Evolutionary conservation across 2,329 filamentous ascomycete genomes (phyloP), one percentile per base, ranked within the genome.

Genomic region (Erysiphe neolycopersici): DNA sequence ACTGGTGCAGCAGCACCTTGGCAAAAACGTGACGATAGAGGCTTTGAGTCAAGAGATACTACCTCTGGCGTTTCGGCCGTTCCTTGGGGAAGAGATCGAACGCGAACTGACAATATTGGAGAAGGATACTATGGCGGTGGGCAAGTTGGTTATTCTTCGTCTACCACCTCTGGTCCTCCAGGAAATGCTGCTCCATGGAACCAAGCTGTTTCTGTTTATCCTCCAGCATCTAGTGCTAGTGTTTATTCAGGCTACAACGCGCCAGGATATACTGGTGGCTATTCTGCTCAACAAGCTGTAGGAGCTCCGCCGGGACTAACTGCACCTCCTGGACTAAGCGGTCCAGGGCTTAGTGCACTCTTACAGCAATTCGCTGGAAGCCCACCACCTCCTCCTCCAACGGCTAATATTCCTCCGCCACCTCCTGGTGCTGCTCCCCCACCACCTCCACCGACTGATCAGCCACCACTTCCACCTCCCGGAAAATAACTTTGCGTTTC

Each of bases 1-100:
- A 84, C 79, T 29, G 82, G 81, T 46, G 82, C 77, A 46, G 71
- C 81, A 57, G 84, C 84, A 51, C 84, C 84, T 8, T 93, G 85
- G 72, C 50, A 63, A 62, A 58, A 66, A 68, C 45, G 58, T 30
- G 60, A 61, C 38, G 58, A 60, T 29, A 58, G 60, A 42, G 61
- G 60, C 40, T 61, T 61, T 46, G 59, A 59, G 41, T 51, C 50
- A 35, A 54, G 55, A 42, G 56, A 57, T 44, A 42, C 49, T 17
- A 51, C 48, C 38, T 50, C 55, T 36, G 60, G 63, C 38, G 63
- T 64, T 30, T 43, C 42, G 41, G 59, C 68, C 39, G 69, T 71
- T 47, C 71, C 72, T n/a, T 76, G 71, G 71, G 65, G 66, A 38
- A 65, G 69, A 47, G 73, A 79, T 45, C 68, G 71, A 48, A 57